Base-by-base conservation (phyloP, 2,329 filamentous ascomycete genomes). In the Chrysoporthe austroafricana region DNA sequence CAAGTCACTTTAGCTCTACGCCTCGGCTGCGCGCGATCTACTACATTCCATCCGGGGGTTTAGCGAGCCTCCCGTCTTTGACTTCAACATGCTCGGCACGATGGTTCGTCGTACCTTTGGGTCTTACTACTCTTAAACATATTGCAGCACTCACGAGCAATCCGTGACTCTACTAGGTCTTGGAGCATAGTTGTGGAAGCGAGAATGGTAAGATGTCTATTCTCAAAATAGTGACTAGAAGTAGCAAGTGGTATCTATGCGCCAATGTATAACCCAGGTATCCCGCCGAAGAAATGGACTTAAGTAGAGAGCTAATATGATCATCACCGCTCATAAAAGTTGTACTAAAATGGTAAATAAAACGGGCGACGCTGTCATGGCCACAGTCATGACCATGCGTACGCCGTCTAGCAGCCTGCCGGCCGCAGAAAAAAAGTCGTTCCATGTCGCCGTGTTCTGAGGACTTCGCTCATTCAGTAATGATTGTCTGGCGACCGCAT, bases 321-420 rank as follows among this genome's bases (percentile, higher is more conserved):
- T 63, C 36, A 36, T 68, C 66, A 54, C 63, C 63, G 63, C 62
- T 70, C 66, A 70, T 63, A 68, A 63, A 14, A 70, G 44, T 57
- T 61, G 66, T 39, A 52, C 60, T 39, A 66, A 39, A 62, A 70
- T 36, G 34, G 64, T 42, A 21, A 62, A 58, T 63, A 54, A 46
- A 39, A 59, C 48, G 42, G 68, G 68, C 59, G 58, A 57, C 66
- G 60, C 54, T 3, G 59, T 48, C 54, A 66, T n/a, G 13, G 62
- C 46, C 42, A 63, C 42, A 18, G 42, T 18, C 32, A 62, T 62
- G 42, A 59, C 42, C 11, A 44, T 18, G 43, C 59, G 48, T n/a
- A 32, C 39, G 50, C 39, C 36, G 43, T 36, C 26, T n/a, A 66
- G 39, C 39, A 61, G 46, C 57, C 46, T 58, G 14, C 16, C n/a